Conservation (phyloP, 805 yeast genomes). For the Barnettozyma californica region DNA sequence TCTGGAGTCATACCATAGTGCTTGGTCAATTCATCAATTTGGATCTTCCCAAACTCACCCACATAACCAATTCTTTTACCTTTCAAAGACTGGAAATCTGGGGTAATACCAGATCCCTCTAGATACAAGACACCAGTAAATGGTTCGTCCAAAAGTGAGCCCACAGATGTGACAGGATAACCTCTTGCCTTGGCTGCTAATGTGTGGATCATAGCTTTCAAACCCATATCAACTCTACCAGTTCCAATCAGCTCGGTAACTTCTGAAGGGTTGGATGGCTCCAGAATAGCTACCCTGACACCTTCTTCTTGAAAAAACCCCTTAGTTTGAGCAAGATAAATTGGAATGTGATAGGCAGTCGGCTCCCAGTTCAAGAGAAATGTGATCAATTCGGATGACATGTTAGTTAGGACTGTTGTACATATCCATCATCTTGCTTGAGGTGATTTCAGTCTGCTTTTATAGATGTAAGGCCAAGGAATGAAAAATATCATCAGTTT, state of each 20-base stretch:
- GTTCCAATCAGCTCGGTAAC: constrained; percentile 53
- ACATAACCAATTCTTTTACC: constrained; percentile 53
- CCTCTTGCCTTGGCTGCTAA: constrained; percentile 57
- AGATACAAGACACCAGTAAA: constrained; percentile 51
- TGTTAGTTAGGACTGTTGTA: no score
- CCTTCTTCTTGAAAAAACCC: constrained; percentile 48
- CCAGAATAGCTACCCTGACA: constrained; percentile 45
- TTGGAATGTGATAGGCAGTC: constrained; percentile 44
- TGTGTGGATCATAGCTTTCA: constrained; percentile 57
- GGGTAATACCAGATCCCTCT: constrained; percentile 45
- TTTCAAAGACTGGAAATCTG: constrained; percentile 45
- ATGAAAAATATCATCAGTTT: no score
- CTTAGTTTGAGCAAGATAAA: constrained; percentile 43
- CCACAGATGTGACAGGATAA: constrained; percentile 51
- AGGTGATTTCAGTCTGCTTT: background rate
- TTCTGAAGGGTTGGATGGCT: constrained; percentile 54
- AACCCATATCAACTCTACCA: constrained; percentile 54
- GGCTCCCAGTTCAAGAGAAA: background rate
- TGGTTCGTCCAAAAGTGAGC: constrained; percentile 51
- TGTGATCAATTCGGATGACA: background rate
- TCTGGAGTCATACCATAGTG: constrained; percentile 51
- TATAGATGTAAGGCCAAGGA: background rate
- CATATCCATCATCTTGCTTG: no score
- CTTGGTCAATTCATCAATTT: constrained; percentile 49
- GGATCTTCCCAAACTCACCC: constrained; percentile 56